Base-by-base conservation (phyloP, 257 asterid genomes). In the Paraleonurus japonicus region DNA sequence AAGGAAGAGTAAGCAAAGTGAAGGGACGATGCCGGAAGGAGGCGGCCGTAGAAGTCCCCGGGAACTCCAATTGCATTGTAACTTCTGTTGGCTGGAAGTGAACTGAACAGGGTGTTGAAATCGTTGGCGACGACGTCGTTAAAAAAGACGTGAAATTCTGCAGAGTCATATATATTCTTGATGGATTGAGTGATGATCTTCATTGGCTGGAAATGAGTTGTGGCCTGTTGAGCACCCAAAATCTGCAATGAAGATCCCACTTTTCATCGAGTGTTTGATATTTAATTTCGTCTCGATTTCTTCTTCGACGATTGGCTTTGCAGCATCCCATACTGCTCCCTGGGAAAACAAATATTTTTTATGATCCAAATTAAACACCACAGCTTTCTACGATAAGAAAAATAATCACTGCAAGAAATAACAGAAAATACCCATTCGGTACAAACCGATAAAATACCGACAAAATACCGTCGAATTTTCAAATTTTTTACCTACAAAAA, bases 141-240 rank as follows among this genome's bases (percentile, higher is more conserved):
- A 27, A 80, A 80, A 68, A 62, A 54, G 27, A 76, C 74, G 2
- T 16, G 47, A 3, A 41, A 67, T 27, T 76, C 79, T 12, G 50
- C 30, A 1, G 47, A 16, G 4, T 70, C 35, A 5, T 57, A 7
- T 16, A 28, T 77, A 0, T 53, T 11, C 1, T 17, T 61, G 28
- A 79, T 62, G 51, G 85, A 74, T 60, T 77, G 55, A 3, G 61
- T 70, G 33, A 84, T 69, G 51, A 58, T 48, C 11, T 79, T 26
- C 73, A 74, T 62, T n/a, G 23, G 80, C 79, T 3, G 69, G 75
- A 57, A 84, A 76, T 5, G 84, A 76, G 72, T 84, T 81, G 20
- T 71, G 78, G 9, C 84, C 88, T 0, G 79, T 75, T 22, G 88
- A 84, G 67, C 88, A 84, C 24, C 88, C 88, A 0, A 75, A 80